Percentiles rank a stretch among this genome's conserved stretches.
phyloP scores from a whole-genome alignment of 495 filamentous ascomycete species.

The Hypoxylon crocopeplum region DNA sequence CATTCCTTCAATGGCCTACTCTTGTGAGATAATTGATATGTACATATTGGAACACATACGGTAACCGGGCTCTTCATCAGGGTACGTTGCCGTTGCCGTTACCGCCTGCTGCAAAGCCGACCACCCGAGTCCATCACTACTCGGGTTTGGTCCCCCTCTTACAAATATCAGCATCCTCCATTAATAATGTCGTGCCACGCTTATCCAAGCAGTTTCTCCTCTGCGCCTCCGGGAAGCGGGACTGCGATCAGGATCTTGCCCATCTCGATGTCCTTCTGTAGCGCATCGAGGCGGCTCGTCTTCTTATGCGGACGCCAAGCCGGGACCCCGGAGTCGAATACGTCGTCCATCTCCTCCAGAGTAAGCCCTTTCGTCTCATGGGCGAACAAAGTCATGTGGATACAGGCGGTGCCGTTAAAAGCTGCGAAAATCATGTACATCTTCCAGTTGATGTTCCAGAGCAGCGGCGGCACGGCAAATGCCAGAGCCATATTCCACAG shows the following conservation, averaged over 20 bases:
- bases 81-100: too few relatives aligned
- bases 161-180: too few relatives aligned
- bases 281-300: slow-evolving; percentile 53
- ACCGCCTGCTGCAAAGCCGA: too few relatives aligned
- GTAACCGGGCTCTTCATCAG: too few relatives aligned
- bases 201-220: too few relatives aligned
- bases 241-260: slow-evolving; percentile 52
- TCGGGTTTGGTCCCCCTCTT: too few relatives aligned
- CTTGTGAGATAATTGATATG: too few relatives aligned
- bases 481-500: slow-evolving; percentile 73
- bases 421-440: slow-evolving; percentile 73
- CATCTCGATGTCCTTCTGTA: slow-evolving; percentile 59
- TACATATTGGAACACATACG: too few relatives aligned
- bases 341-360: slow-evolving; percentile 70
- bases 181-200: too few relatives aligned
- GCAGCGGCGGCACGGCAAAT: slow-evolving; percentile 66
- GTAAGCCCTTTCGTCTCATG: slow-evolving; percentile 83
- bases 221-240: too few relatives aligned
- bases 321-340: slow-evolving; percentile 61
- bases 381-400: slow-evolving; percentile 74
- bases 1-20: too few relatives aligned
- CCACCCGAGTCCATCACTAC: too few relatives aligned
- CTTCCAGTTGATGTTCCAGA: slow-evolving; percentile 62
- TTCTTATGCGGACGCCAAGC: slow-evolving; percentile 56
- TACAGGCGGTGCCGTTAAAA: slow-evolving; percentile 71